Evolutionary conservation across 106 monocot species (phyloP), one percentile per base, ranked within the genome.

Genomic region (Alisma plantagoaquatica): DNA sequence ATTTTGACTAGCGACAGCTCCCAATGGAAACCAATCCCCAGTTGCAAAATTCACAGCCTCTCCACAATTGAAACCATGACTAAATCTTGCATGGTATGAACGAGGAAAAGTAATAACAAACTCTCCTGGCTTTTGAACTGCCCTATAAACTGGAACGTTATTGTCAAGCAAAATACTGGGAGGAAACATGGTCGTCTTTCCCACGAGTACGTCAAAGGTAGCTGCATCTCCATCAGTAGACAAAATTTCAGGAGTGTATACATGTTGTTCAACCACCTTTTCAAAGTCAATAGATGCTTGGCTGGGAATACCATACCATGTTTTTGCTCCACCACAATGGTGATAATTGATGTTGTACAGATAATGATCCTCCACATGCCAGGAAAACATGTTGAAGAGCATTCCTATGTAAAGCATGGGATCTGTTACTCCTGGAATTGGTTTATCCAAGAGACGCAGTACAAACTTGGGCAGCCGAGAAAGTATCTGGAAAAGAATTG

Each of bases 351-450:
- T 84, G 68, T 88, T 96, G 94, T 96, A 96, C 21, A 96, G 56
- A 59, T 83, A 94, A n/a, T 94, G 94, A 67, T 94, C 94, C 78
- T 94, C 94, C 14, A 94, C 94, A 68, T 87, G 94, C 94, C 94
- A 94, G 24, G 94, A 83, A 63, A 87, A 94, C 83, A 94, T 83
- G 56, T 87, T 94, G 63, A 94, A 94, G 33, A 94, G 77, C 94
- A 94, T 94, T 38, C 94, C 94, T 31, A 94, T 94, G 67, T 94
- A 94, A 47, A 94, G 80, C 87, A 94, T 94, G 32, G 94, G 94
- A 54, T 94, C 87, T 20, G 94, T 94, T 44, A 94, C 87, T 75
- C 94, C 94, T 25, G 93, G 93, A 73, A 94, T 87, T 41, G 68
- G 44, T 59, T 45, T 59, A 33, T 61, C 54, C 50, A 94, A 72